A percentile compares a stretch with the other conserved stretches of the same genome.
Evolutionary conservation across 2,329 filamentous ascomycete genomes (phyloP).

Genomic region (Eurotiales sp.): DNA sequence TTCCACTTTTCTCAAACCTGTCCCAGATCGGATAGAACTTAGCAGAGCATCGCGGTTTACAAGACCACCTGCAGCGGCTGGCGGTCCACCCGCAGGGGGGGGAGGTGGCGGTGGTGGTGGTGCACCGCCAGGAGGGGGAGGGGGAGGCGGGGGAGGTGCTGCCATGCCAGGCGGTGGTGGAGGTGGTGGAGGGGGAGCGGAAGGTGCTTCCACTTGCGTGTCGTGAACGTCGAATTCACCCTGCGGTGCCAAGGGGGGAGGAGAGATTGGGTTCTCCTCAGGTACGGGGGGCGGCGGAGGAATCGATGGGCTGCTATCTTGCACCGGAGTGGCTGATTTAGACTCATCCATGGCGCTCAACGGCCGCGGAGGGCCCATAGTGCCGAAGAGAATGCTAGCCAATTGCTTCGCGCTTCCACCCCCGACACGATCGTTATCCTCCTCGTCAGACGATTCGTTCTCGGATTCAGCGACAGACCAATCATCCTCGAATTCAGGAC

Average conservation of each 20-base stretch:
- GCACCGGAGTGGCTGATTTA: slow-evolving; percentile 48
- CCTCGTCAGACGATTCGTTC: slow-evolving; percentile 66
- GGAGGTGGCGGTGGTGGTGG: slow-evolving; percentile 26
- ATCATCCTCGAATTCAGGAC: slow-evolving; percentile 59
- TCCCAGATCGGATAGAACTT: slow-evolving; percentile 78
- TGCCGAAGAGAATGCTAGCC: slow-evolving; percentile 91
- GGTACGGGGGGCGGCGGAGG: slow-evolving; percentile 30
- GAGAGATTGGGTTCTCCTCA: slow-evolving; percentile 24
- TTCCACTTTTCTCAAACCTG: slow-evolving; percentile 74
- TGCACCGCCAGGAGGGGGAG: slow-evolving; percentile 22
- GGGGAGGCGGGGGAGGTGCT: slow-evolving; percentile 29
- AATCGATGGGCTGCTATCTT: slow-evolving; percentile 35
- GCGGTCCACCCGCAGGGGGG: slow-evolving; percentile 39
- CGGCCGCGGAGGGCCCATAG: slow-evolving; percentile 89
- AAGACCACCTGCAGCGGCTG: slow-evolving; percentile 47
- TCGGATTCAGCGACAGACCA: slow-evolving; percentile 80
- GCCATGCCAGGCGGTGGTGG: slow-evolving; percentile 37
- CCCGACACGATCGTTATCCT: slow-evolving; percentile 72
- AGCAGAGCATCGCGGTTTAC: slow-evolving; percentile 64
- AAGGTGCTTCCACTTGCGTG: slow-evolving; percentile 24
- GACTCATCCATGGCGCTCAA: slow-evolving; percentile 73
- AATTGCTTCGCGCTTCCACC: slow-evolving; percentile 85
- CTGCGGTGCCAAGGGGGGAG: slow-evolving; percentile 34
- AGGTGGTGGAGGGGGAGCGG: slow-evolving; percentile 40
- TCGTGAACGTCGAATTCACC: not conserved